These are phyloP conservation scores for Xylaria multiplex DNA, from an alignment of 2,329 filamentous ascomycete genomes.

Conservation along the genomic window DNA sequence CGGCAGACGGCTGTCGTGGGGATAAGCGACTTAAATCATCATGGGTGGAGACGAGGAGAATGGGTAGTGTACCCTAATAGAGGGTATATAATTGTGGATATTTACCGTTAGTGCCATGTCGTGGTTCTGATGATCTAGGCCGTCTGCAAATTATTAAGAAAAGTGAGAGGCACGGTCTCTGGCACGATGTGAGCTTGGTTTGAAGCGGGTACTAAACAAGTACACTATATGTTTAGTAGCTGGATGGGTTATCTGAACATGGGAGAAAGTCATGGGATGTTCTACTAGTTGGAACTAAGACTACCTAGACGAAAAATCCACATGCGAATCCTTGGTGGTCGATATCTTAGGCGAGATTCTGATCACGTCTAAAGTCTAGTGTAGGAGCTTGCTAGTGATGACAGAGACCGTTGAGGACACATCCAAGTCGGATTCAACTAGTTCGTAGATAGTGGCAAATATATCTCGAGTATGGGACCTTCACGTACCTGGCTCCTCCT, in stretches of 20 bases:
- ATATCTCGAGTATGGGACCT: neutral
- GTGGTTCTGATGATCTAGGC: neutral
- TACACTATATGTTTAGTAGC: neutral
- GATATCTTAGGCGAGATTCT: neutral
- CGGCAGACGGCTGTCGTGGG: constrained; percentile 25
- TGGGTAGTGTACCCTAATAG: neutral
- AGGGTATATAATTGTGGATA: neutral
- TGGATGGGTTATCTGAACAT: constrained; percentile 4
- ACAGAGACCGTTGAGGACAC: neutral
- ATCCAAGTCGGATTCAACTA: neutral
- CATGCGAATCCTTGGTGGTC: neutral
- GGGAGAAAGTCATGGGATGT: constrained; percentile 14
- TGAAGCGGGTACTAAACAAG: neutral
- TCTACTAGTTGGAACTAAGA: neutral
- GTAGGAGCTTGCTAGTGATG: neutral
- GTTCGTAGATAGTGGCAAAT: neutral
- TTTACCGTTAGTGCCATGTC: neutral
- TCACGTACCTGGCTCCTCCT: neutral
- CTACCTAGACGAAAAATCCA: neutral
- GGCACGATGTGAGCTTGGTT: neutral
- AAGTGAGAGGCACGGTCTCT: neutral
- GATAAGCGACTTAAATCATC: constrained; percentile 24
- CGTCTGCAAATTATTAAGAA: neutral
- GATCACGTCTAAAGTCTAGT: too few relatives aligned
- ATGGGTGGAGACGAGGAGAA: constrained; percentile 1